A percentile compares a stretch with the other conserved stretches of the same genome.
Conservation (phyloP, 495 filamentous ascomycete species). For the Parathielavia hyrcaniae region DNA sequence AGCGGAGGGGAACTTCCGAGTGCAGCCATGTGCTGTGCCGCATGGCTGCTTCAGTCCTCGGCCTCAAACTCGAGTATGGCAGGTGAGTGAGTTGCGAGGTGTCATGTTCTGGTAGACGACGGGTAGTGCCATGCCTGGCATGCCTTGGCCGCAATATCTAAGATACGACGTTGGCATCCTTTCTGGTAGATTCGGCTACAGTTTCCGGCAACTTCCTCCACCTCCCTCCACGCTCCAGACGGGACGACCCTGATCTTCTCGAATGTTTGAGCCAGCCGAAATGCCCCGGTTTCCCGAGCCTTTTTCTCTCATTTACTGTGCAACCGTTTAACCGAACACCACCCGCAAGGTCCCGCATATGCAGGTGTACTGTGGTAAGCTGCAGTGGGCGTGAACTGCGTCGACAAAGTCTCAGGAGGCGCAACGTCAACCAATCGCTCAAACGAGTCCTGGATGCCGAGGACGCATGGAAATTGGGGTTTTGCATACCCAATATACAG, state of each 20-base stretch:
- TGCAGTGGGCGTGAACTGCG: not conserved
- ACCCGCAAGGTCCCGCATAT: constrained; percentile 1
- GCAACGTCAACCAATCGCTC: not conserved
- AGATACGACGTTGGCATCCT: no score
- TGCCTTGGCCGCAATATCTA: no score
- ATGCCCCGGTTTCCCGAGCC: not conserved
- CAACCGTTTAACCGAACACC: constrained; percentile 8
- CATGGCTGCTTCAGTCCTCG: not conserved
- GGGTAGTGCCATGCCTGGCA: no score
- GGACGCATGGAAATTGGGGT: constrained; percentile 3
- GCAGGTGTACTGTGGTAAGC: not conserved
- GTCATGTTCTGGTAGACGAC: not conserved
- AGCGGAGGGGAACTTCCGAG: constrained; percentile 1
- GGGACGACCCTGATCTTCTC: not conserved
- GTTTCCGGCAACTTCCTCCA: no score
- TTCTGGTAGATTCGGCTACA: no score
- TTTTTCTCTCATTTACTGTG: not conserved
- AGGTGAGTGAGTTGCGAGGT: not conserved
- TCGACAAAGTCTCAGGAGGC: constrained; percentile 2
- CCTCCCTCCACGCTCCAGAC: not conserved
- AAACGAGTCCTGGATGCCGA: not conserved
- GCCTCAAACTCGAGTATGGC: not conserved
- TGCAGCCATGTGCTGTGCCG: not conserved
- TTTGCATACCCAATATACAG: not conserved
- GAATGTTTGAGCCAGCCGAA: not conserved